phyloP scores from a whole-genome alignment of 345 rosid species.

The Aquilaria malaccensis region DNA sequence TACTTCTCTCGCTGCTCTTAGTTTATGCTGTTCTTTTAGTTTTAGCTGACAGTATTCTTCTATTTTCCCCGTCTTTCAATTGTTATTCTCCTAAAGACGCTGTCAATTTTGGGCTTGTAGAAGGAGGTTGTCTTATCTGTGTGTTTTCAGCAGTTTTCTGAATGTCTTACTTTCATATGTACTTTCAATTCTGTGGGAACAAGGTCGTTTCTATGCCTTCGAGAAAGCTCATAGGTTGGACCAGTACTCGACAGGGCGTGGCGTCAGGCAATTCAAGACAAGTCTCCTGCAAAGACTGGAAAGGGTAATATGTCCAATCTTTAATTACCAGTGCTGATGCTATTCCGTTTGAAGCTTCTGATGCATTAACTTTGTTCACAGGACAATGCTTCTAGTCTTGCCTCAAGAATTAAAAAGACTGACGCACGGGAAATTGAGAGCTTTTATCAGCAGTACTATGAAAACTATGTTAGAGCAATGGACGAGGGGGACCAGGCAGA shows the following conservation, averaged over 20 bases:
- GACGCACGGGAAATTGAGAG: conserved; percentile 95
- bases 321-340: too few relatives aligned
- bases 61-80: neutral
- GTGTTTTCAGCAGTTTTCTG: neutral
- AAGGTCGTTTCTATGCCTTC: conserved; percentile 72
- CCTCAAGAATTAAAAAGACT: conserved; percentile 87
- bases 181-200: neutral
- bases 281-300: conserved; percentile 53
- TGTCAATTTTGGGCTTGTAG: neutral
- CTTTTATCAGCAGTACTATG: conserved; percentile 89
- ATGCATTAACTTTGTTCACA: conserved; percentile 13
- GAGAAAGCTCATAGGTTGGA: conserved; percentile 70
- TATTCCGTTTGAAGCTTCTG: too few relatives aligned
- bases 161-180: neutral
- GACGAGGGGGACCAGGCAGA: conserved; percentile 97
- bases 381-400: conserved; percentile 96
- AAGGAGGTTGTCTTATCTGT: neutral
- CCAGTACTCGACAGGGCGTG: conserved; percentile 51
- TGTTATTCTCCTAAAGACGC: neutral
- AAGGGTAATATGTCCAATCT: conserved; percentile 30
- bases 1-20: neutral
- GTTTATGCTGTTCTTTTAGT: neutral
- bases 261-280: conserved; percentile 74
- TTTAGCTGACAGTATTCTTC: neutral
- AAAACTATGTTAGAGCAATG: conserved; percentile 82